Conservation (phyloP, 73 alveolate genomes). For the Paraurostyla sp. region DNA sequence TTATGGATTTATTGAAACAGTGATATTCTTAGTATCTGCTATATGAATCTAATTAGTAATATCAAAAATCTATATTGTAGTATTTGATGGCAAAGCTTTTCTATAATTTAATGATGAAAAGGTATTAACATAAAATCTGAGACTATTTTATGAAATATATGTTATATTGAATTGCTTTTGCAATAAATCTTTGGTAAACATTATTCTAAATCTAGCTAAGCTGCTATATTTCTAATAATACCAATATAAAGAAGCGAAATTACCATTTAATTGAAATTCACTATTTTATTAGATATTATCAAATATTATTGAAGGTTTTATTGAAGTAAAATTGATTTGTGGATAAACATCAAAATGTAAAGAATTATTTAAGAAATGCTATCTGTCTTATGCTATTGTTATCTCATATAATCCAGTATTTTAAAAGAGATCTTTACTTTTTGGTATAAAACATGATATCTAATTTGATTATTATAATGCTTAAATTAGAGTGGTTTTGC, state of each 20-base stretch:
- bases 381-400: not conserved
- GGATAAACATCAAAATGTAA: conserved; percentile 15
- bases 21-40: not conserved
- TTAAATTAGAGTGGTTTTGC: not conserved
- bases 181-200: not conserved
- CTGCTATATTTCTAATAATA: not conserved
- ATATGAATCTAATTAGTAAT: not conserved
- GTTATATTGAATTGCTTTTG: not conserved
- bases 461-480: not conserved
- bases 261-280: not conserved
- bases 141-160: not conserved
- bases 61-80: not conserved
- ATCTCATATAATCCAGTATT: not conserved
- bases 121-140: not conserved
- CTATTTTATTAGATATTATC: not conserved
- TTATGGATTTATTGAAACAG: too few species aligned
- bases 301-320: not conserved
- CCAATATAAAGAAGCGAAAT: conserved; percentile 16
- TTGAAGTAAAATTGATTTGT: not conserved
- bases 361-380: not conserved
- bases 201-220: not conserved
- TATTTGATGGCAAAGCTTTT: not conserved
- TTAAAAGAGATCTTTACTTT: not conserved
- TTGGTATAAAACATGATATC: not conserved
- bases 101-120: not conserved